A percentile compares a stretch with the other conserved stretches of the same genome.
These are phyloP conservation scores for Marasmius fiardii DNA, from an alignment of 1,284 basidiomycete genomes.

Conservation along the genomic window DNA sequence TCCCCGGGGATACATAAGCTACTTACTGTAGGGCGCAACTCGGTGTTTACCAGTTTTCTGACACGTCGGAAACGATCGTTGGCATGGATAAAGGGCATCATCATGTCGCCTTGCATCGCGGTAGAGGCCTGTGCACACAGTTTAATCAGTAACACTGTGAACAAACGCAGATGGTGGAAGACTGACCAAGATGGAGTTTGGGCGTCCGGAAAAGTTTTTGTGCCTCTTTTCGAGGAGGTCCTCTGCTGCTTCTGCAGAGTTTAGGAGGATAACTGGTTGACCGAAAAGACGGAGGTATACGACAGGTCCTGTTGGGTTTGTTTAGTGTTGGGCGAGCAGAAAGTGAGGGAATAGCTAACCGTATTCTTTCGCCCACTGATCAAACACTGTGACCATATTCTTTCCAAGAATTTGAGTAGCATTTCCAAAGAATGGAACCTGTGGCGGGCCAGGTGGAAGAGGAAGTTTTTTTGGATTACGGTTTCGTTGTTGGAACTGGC, in stretches of 20 bases:
- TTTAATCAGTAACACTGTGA: no score
- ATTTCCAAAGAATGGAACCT: constrained; percentile 1
- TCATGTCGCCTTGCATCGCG: neutral
- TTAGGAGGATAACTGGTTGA: neutral
- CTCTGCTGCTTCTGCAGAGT: neutral
- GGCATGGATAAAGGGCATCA: neutral
- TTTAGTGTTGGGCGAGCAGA: neutral
- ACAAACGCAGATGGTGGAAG: no score
- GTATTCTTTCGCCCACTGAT: neutral
- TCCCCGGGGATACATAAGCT: neutral
- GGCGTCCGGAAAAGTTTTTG: neutral
- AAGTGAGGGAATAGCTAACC: neutral
- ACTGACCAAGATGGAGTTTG: neutral
- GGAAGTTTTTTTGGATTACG: neutral
- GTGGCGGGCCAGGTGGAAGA: neutral
- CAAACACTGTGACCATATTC: constrained; percentile 10
- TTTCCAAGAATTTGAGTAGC: constrained; percentile 34
- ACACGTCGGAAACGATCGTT: neutral
- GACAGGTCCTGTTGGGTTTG: neutral
- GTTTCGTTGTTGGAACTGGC: no score
- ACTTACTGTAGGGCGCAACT: neutral
- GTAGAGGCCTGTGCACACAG: neutral
- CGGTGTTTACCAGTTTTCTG: neutral
- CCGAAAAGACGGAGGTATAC: neutral
- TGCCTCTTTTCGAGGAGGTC: neutral